phyloP scores from a whole-genome alignment of 495 filamentous ascomycete genomes.

The Penicillium angulare region DNA sequence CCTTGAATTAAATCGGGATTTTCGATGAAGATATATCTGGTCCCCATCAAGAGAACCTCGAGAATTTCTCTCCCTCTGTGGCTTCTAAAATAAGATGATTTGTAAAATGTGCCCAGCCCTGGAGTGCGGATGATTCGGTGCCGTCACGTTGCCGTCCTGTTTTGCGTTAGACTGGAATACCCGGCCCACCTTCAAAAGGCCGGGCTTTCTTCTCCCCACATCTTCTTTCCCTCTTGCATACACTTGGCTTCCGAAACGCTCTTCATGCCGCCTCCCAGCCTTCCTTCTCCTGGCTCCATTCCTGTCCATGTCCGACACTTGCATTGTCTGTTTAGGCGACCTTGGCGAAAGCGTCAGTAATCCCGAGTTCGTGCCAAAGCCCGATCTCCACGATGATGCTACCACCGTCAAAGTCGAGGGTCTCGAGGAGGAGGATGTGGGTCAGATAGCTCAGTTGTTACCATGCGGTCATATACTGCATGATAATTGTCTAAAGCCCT shows the following conservation, averaged over 20 bases:
- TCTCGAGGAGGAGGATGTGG: conserved; percentile 39
- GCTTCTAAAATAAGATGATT: neutral
- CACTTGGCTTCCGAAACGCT: conserved; percentile 28
- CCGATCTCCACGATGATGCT: conserved; percentile 38
- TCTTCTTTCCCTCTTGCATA: conserved; percentile 28
- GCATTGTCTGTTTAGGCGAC: conserved; percentile 94
- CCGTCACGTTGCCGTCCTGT: conserved; percentile 41
- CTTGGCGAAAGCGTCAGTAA: conserved; percentile 64
- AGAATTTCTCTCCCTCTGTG: too few species aligned
- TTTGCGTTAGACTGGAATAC: conserved; percentile 44
- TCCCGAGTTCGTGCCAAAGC: conserved; percentile 49
- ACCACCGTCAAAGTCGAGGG: conserved; percentile 28
- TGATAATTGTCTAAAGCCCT: conserved; percentile 85
- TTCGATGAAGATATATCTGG: too few species aligned
- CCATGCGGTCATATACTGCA: conserved; percentile 89
- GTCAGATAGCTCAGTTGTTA: conserved; percentile 60
- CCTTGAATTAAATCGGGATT: too few species aligned
- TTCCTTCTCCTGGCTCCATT: conserved; percentile 28
- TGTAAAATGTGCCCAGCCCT: neutral
- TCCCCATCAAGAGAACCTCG: too few species aligned
- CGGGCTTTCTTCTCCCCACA: conserved; percentile 39
- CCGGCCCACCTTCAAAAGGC: conserved; percentile 48
- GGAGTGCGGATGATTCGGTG: conserved; percentile 30
- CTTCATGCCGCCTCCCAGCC: conserved; percentile 48
- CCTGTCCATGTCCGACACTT: conserved; percentile 81